Conservation (phyloP, 352 stramenopile species). For the Phytophthora sp. region DNA sequence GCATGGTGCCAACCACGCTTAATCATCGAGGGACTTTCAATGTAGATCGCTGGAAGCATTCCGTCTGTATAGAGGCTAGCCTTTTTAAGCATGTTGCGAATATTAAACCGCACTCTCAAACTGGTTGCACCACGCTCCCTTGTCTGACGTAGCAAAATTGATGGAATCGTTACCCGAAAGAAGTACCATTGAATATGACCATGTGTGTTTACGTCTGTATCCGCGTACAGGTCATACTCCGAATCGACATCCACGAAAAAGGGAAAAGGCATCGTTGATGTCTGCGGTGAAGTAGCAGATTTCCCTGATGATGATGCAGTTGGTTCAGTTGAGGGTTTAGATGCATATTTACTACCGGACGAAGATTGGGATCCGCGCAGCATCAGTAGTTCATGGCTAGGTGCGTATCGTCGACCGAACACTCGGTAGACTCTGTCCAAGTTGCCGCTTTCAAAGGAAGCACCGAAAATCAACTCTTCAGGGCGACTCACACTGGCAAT, state of each 20-base stretch:
- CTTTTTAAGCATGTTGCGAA: conserved; percentile 89
- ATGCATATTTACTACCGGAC: background rate
- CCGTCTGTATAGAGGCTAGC: conserved; percentile 88
- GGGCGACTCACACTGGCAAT: background rate
- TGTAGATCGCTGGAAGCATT: conserved; percentile 83
- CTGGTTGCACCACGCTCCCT: conserved; percentile 18
- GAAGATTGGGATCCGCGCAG: conserved; percentile 1
- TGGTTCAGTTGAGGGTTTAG: background rate
- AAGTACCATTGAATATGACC: conserved; percentile 93
- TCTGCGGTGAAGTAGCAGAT: conserved; percentile 6
- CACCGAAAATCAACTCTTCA: conserved; percentile 62
- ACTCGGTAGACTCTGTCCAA: conserved; percentile 74
- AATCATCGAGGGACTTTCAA: conserved; percentile 27
- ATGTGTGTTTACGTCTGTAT: conserved; percentile 72
- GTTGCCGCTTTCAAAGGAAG: conserved; percentile 83
- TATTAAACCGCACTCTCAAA: conserved; percentile 80
- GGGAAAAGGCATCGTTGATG: conserved; percentile 36
- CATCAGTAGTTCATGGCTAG: conserved; percentile 44
- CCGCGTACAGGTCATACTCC: conserved; percentile 82
- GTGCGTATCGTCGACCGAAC: conserved; percentile 55
- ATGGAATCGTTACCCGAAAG: conserved; percentile 58
- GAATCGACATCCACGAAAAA: conserved; percentile 65
- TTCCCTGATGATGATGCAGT: conserved; percentile 7
- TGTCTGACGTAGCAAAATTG: conserved; percentile 13
- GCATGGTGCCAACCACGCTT: conserved; percentile 73